phyloP scores from a whole-genome alignment of 441 rosid species.

The Populus hybrid region DNA sequence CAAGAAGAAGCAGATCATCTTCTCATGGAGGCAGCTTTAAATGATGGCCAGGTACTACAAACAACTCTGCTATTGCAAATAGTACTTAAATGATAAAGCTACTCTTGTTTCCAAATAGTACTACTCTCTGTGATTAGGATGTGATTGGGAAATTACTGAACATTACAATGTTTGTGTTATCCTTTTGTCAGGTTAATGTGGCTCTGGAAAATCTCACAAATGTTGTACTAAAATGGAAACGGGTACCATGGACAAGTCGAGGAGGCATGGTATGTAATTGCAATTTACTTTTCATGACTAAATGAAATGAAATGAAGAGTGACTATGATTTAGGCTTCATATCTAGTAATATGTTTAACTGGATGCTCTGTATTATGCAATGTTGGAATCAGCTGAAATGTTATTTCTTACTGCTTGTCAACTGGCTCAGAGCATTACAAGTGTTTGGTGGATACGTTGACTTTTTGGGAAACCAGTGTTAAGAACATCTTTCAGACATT shows the following conservation, averaged over 20 bases:
- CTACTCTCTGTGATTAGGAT: not conserved
- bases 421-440: not conserved
- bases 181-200: slow-evolving; percentile 41
- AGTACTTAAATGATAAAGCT: not conserved
- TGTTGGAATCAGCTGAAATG: slow-evolving; percentile 5
- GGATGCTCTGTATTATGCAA: not conserved
- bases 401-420: not conserved
- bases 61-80: not conserved
- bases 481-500: not conserved
- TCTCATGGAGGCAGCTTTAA: slow-evolving; percentile 78
- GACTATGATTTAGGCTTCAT: not conserved
- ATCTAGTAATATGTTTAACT: not conserved
- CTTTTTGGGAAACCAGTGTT: not conserved
- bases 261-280: slow-evolving; percentile 64
- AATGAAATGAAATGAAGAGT: not conserved
- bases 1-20: slow-evolving; percentile 75
- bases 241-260: slow-evolving; percentile 66
- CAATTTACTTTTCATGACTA: not conserved
- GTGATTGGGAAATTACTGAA: not conserved
- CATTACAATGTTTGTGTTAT: not conserved
- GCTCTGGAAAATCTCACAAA: slow-evolving; percentile 47
- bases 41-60: slow-evolving; percentile 54
- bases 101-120: not conserved
- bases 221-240: slow-evolving; percentile 57
- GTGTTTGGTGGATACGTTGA: not conserved